phyloP scores from a whole-genome alignment of 1,284 basidiomycete species.

The Chondrostereum purpureum region DNA sequence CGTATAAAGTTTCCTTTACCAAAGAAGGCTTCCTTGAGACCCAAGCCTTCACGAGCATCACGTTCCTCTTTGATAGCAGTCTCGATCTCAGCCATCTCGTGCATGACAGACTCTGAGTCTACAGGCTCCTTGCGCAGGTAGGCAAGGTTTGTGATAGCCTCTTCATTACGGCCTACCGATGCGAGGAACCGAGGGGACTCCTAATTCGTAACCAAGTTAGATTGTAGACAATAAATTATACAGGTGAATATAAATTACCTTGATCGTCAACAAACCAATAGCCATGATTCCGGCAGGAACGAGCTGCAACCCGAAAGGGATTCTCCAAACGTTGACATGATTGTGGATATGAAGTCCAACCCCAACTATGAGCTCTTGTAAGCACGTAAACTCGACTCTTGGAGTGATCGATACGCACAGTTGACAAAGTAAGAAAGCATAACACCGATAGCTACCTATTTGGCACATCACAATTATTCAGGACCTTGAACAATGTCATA shows the following conservation, averaged over 20 bases:
- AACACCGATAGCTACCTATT: conserved; percentile 36
- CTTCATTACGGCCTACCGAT: conserved; percentile 31
- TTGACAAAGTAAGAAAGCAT: conserved; percentile 57
- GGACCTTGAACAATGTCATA: not conserved
- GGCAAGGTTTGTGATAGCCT: conserved; percentile 35
- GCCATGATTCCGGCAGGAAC: conserved; percentile 60
- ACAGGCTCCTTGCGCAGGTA: conserved; percentile 38
- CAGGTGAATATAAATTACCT: conserved; percentile 30
- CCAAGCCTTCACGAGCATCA: conserved; percentile 38
- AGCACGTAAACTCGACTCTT: not conserved
- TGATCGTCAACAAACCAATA: conserved; percentile 49
- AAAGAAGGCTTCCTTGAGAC: conserved; percentile 50
- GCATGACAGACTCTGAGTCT: conserved; percentile 34
- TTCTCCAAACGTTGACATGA: conserved; percentile 41
- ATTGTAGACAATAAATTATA: conserved; percentile 31
- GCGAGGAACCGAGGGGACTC: conserved; percentile 47
- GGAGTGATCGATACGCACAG: conserved; percentile 31
- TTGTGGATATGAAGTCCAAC: conserved; percentile 36
- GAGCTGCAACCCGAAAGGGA: conserved; percentile 59
- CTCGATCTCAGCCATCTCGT: conserved; percentile 51
- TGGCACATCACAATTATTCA: conserved; percentile 1
- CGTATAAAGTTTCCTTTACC: conserved; percentile 57
- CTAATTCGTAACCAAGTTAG: conserved; percentile 33
- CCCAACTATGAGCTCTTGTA: conserved; percentile 31
- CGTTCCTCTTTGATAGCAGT: conserved; percentile 49